Base-by-base conservation (phyloP, 2,329 filamentous ascomycete genomes). In the Cryoendolithus antarcticus region DNA sequence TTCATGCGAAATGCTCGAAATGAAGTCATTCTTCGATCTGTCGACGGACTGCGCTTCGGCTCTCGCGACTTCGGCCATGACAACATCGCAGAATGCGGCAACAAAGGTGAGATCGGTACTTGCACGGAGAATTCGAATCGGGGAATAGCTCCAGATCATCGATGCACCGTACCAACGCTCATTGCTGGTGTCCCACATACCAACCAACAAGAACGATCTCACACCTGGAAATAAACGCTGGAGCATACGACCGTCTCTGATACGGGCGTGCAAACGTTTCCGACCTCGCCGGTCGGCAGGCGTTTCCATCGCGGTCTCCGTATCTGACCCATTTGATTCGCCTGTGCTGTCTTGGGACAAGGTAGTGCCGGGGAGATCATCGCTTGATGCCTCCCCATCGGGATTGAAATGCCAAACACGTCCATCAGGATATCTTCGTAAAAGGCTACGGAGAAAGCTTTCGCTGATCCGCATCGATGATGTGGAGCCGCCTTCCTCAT, bases 1-100 rank as follows among this genome's bases (percentile, higher is more conserved):
- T 43, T 74, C 71, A 46, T 74, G 71, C 21, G 62, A 67, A 19
- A 74, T 67, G 0, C 63, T 67, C 0, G 65, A 64, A 10, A 74
- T 63, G 32, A 74, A 70, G 9, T 71, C 68, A 1, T 63, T 63
- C 43, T 74, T 74, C 7, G 66, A 62, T 37, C 62, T 62, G 29
- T 71, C 66, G 4, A 61, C 56, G 6, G 54, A 55, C 9, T 62
- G 50, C 1, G 60, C 61, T 24, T 61, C 58, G 6, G 66, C 48
- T 5, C 62, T 48, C 30, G 59, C 54, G 5, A 66, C 48, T 42
- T 67, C 60, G 3, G 57, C 60, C 50, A 62, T 61, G 27, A 65
- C 54, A 11, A 59, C 63, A 44, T 63, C 61, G 34, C 61, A 62
- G 44, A 68, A 66, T 4, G 61, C 61, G 21, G 59, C 51, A 32